Base-by-base conservation (phyloP, 768 basidiomycete genomes). In the Lenzites betulinus region DNA sequence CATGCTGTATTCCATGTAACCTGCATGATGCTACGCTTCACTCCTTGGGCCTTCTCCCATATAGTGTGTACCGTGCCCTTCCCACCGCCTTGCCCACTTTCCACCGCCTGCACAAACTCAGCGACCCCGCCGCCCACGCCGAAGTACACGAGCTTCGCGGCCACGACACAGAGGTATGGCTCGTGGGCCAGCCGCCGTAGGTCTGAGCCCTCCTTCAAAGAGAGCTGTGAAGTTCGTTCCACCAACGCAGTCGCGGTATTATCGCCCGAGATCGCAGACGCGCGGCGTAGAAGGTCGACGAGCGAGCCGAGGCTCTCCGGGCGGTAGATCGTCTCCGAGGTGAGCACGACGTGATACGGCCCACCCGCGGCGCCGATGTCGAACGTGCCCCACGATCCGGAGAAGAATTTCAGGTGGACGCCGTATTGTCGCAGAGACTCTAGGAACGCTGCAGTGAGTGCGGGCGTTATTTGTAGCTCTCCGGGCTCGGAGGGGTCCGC, bases 251-350 rank as follows among this genome's bases (percentile, higher is more conserved):
- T 12, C 35, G 23, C 33, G 47, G 53, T 9, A 1, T 2, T 20
- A 15, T 33, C 13, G 1, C 3, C 18, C 28, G 36, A 20, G 25
- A 18, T 20, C n/a, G 26, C 49, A 26, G 51, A 54, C 50, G 56
- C 77, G 78, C 13, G 81, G 78, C 75, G 74, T 70, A 92, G 67
- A 20, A 89, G 71, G 36, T 74, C 66, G 22, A 91, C 72, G 42
- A 99, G 76, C 26, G 85, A 75, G 0, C 76, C 75, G 2, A 96
- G 78, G 62, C 83, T 88, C 1, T 85, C 81, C 12, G 78, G 75
- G 26, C 85, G 79, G 69, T 99, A 98, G 22, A 98, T 93, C 41
- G 96, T 98, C 75, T 99, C 96, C 25, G 92, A 92, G 0, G 94
- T 93, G 51, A 98, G 75, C 2, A 97, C 77, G 43, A 95, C 64